Evolutionary conservation across 352 stramenopile species (phyloP).

Genomic region (Peronospora farinosa): DNA sequence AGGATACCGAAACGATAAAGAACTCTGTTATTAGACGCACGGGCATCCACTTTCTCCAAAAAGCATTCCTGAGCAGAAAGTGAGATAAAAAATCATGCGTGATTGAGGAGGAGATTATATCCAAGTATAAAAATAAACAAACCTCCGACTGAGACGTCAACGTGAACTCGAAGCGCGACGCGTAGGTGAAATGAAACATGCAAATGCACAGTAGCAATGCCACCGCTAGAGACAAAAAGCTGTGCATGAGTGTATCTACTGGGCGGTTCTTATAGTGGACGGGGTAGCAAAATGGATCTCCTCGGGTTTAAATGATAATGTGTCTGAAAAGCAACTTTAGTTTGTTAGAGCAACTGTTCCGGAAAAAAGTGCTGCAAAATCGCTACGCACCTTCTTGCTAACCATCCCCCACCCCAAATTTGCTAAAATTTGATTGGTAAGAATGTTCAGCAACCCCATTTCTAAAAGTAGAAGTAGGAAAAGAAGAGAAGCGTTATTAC

Average conservation of each 20-base stretch:
- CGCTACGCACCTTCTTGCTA: too few species aligned
- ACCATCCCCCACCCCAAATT: too few species aligned
- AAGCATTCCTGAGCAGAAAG: constrained; percentile 42
- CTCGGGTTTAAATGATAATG: too few species aligned
- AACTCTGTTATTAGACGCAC: constrained; percentile 48
- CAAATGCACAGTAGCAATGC: constrained; percentile 16
- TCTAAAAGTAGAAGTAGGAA: too few species aligned
- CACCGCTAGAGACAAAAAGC: constrained; percentile 14
- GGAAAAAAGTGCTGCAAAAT: not conserved
- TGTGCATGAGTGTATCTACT: constrained; percentile 10
- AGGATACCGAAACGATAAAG: constrained; percentile 58
- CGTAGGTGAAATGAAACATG: constrained; percentile 11
- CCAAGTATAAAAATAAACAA: not conserved
- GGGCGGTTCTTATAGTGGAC: not conserved
- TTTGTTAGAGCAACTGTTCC: not conserved
- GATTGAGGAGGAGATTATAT: too few species aligned
- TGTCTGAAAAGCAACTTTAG: constrained; percentile 2
- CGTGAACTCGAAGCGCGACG: constrained; percentile 47
- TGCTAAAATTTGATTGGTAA: too few species aligned
- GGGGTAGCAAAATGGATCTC: not conserved
- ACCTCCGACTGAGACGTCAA: constrained; percentile 39
- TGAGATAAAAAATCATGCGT: not conserved
- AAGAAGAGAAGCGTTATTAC: too few species aligned
- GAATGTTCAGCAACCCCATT: too few species aligned
- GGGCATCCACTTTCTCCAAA: constrained; percentile 49